Base-by-base conservation (phyloP, 2,329 filamentous ascomycete genomes). In the Clathrospora elynae region DNA sequence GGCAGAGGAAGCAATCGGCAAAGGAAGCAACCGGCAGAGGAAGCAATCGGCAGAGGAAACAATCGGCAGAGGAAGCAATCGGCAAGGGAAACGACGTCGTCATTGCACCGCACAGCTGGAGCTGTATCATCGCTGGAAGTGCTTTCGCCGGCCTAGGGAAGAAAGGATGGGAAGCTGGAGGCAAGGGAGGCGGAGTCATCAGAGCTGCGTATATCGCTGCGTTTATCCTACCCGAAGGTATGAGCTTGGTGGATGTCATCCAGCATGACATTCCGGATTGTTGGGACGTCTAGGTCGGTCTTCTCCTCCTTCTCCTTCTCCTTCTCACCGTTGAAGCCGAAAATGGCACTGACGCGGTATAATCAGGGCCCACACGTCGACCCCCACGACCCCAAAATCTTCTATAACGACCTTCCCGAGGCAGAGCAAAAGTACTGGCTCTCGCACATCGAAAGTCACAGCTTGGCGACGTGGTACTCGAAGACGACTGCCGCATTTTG, bases 81-180 rank as follows among this genome's bases (percentile, higher is more conserved):
- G 47, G 56, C 3, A 69, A 69, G 11, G 52, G 50, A 9, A 71
- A 72, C 31, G 62, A 75, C 18, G 66, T 78, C 10, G 52, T 77
- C 1, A 64, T 77, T 2, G 52, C 73, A 4, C 62, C 68, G 4
- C 74, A 78, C 48, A 75, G 71, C 2, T 76, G 75, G 58, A 69
- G 71, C n/a, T 75, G 74, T 10, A 57, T 73, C 1, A 60, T 74
- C 2, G 68, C 65, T 6, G 61, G 64, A 4, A 65, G 72, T 43
- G 67, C 66, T 4, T 49, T 67, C 1, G 61, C 63, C 9, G 72
- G 70, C 0, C 48, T 72, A 5, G 53, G 61, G 5, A 68, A 71
- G 34, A 46, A 51, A 22, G 64, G 71, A 30, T 55, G 73, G 16
- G 51, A 61, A 31, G 46, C 51, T 12, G 42, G 56, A 10, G 71